These are phyloP conservation scores for Cucumis hystrix DNA, from an alignment of 306 rosid species.

Conservation along the genomic window DNA sequence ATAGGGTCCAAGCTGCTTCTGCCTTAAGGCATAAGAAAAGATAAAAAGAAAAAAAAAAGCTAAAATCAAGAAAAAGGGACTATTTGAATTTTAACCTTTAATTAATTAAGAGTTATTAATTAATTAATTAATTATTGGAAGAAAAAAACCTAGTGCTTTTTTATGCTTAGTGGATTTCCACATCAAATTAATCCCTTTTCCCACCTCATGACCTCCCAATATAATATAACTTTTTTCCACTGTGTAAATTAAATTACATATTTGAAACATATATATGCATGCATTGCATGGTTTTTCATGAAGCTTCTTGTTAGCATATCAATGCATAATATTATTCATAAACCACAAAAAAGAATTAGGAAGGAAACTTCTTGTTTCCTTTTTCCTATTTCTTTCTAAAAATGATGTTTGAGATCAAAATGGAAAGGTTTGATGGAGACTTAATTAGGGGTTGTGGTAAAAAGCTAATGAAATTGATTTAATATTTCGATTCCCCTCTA, in stretches of 20 bases:
- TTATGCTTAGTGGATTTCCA: not conserved
- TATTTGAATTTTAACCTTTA: not conserved
- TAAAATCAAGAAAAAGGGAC: not conserved
- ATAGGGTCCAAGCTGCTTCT: not conserved
- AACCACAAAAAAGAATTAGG: not conserved
- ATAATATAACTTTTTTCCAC: not conserved
- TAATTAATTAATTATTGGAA: no score
- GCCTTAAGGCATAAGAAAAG: conserved; percentile 1
- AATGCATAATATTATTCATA: not conserved
- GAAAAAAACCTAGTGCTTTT: not conserved
- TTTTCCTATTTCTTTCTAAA: no score
- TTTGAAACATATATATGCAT: no score
- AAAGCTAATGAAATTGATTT: not conserved
- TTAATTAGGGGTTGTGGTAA: not conserved
- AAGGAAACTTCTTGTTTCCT: not conserved
- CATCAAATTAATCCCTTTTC: not conserved
- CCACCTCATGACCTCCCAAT: not conserved
- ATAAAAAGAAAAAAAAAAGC: not conserved
- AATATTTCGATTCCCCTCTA: no score
- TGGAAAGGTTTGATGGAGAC: not conserved
- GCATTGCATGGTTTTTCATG: not conserved
- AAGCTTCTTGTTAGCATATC: not conserved
- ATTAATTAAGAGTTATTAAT: no score
- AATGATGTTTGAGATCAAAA: not conserved
- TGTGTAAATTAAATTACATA: not conserved